Conservation (phyloP, 345 rosid genomes). For the Salix arbutifolia region DNA sequence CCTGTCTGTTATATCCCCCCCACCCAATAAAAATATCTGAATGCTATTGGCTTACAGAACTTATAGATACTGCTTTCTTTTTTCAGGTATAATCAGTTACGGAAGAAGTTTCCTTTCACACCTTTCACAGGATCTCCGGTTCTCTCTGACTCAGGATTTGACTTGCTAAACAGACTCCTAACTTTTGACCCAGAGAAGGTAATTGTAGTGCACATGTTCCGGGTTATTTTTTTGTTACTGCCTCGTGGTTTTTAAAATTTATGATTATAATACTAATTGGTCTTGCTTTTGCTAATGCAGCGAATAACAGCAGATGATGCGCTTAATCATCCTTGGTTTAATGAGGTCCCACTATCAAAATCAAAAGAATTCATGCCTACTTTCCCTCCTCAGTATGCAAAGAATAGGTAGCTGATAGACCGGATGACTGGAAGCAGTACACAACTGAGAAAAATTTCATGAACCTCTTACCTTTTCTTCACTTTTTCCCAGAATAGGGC, state of each 20-base stretch:
- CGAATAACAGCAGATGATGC: slow-evolving; percentile 76
- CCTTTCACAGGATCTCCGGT: slow-evolving; percentile 66
- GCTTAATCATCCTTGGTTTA: slow-evolving; percentile 76
- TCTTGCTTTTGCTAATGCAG: slow-evolving; percentile 37
- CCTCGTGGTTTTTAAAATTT: background rate
- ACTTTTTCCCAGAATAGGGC: background rate
- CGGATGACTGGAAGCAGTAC: slow-evolving; percentile 5
- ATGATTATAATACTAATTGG: background rate
- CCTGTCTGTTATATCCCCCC: background rate
- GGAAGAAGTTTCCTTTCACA: slow-evolving; percentile 72
- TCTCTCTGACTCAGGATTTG: slow-evolving; percentile 82
- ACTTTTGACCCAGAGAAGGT: slow-evolving; percentile 76
- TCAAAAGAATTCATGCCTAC: slow-evolving; percentile 77
- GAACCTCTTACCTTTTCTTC: background rate
- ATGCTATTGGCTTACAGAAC: background rate
- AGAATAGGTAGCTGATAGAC: slow-evolving; percentile 24
- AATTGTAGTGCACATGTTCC: background rate
- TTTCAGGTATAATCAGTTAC: slow-evolving; percentile 62
- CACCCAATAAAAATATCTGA: background rate
- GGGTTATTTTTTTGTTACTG: background rate
- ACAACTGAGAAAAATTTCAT: background rate
- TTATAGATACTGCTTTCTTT: background rate
- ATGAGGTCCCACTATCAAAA: slow-evolving; percentile 70
- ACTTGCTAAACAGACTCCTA: slow-evolving; percentile 62
- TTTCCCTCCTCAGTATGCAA: slow-evolving; percentile 43